Percentiles rank a stretch among this genome's conserved stretches.
Conservation (phyloP, 2,329 filamentous ascomycete species). For the Aspergillus persii region DNA sequence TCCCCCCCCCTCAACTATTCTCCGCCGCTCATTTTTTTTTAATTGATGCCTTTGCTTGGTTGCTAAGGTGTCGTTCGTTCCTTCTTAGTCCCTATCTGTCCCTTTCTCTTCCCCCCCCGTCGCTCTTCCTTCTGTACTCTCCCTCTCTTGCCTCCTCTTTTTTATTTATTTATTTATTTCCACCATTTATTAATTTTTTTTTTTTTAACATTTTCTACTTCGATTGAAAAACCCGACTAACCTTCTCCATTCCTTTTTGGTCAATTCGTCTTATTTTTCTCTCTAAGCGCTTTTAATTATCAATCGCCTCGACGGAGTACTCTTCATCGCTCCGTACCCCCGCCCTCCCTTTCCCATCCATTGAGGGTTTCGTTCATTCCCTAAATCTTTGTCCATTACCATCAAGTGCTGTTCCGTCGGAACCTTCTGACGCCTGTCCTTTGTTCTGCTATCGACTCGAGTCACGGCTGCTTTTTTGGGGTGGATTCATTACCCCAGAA, state of each 20-base stretch:
- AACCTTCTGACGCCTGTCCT: conserved; percentile 9
- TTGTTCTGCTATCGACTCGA: conserved; percentile 5
- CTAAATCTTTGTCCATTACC: conserved; percentile 2
- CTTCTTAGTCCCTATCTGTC: conserved; percentile 15
- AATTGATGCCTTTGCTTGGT: conserved; percentile 15
- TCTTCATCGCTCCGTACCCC: conserved; percentile 10
- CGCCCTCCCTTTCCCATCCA: conserved; percentile 6
- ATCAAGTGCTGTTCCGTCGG: conserved; percentile 7
- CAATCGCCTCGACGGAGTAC: conserved; percentile 4
- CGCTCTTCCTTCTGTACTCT: conserved; percentile 20
- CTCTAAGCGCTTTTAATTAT: conserved; percentile 4
- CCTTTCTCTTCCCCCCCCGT: conserved; percentile 19
- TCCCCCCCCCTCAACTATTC: not conserved
- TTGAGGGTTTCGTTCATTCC: conserved; percentile 7
- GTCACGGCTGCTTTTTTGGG: conserved; percentile 6
- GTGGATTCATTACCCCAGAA: not conserved
- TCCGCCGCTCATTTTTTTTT: conserved; percentile 3
- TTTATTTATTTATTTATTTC: conserved; percentile 17
- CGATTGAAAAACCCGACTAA: conserved; percentile 7
- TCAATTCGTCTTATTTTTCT: conserved; percentile 3
- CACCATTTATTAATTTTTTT: conserved; percentile 20
- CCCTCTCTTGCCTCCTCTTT: conserved; percentile 17
- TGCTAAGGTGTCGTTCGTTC: conserved; percentile 21
- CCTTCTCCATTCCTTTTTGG: conserved; percentile 8
- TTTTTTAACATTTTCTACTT: conserved; percentile 3